Evolutionary conservation across 345 rosid genomes (phyloP).

Genomic region (Eucalyptus regnans): DNA sequence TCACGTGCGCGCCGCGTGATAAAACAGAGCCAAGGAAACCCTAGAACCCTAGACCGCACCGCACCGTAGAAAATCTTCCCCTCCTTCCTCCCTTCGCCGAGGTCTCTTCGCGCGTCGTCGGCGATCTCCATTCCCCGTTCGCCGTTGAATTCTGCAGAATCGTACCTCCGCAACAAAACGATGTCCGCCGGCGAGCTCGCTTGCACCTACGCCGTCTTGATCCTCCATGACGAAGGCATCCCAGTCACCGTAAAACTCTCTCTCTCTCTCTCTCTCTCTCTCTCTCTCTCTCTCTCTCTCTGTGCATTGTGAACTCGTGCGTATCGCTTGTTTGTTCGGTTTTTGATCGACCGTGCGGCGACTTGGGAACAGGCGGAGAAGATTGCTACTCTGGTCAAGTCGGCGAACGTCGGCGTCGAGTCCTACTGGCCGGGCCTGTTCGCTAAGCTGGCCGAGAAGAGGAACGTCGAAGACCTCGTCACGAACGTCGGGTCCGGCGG

Average conservation of each 20-base stretch:
- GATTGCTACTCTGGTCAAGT: conserved; percentile 39
- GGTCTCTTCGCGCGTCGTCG: too few relatives aligned
- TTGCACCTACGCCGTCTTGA: conserved; percentile 48
- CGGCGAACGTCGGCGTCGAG: conserved; percentile 50
- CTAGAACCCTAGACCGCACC: neutral
- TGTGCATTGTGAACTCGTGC: neutral
- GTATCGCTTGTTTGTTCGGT: neutral
- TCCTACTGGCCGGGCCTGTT: conserved; percentile 82
- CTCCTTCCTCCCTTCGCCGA: neutral
- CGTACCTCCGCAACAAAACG: neutral
- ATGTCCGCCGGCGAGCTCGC: conserved; percentile 52
- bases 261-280: neutral
- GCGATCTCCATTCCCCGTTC: neutral
- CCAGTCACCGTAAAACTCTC: conserved; percentile 32
- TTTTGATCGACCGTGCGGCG: neutral
- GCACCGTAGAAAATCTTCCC: neutral
- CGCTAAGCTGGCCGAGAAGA: conserved; percentile 74
- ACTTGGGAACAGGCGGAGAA: conserved; percentile 49
- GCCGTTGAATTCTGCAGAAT: neutral
- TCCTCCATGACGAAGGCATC: conserved; percentile 56
- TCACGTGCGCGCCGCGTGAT: neutral
- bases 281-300: too few relatives aligned
- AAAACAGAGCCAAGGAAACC: neutral
- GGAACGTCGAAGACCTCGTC: conserved; percentile 48
- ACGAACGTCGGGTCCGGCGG: conserved; percentile 69